Percentiles rank a stretch among this genome's conserved stretches.
Conservation (phyloP, 306 rosid species). For the Vachellia pachyceras region DNA sequence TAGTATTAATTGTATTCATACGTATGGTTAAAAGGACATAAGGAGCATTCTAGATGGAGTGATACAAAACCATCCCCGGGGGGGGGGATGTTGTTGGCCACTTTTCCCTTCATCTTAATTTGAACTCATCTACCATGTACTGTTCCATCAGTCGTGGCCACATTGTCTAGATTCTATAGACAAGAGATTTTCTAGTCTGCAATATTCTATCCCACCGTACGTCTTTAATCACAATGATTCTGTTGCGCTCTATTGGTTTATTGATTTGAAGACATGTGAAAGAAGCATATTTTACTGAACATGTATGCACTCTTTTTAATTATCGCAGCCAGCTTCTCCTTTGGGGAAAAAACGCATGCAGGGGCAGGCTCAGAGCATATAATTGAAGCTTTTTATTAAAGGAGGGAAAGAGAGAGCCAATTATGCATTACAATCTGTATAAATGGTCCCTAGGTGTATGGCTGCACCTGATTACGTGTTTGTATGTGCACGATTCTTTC, state of each 20-base stretch:
- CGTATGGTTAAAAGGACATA: background rate
- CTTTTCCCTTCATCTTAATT: background rate
- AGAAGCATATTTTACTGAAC: background rate
- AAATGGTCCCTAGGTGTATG: constrained; percentile 39
- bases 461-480: background rate
- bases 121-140: background rate
- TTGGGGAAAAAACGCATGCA: constrained; percentile 39
- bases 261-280: background rate
- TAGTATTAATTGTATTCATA: background rate
- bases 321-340: background rate
- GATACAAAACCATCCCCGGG: background rate
- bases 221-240: background rate
- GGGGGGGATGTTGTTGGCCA: background rate
- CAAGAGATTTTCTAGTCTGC: background rate
- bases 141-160: background rate
- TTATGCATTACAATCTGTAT: constrained; percentile 16
- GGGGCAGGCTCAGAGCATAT: constrained; percentile 20
- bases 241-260: background rate
- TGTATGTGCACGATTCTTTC: constrained; percentile 36
- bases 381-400: background rate
- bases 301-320: background rate
- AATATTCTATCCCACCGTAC: background rate
- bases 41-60: background rate
- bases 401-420: background rate
- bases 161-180: no score